Evolutionary conservation across 2,329 filamentous ascomycete species (phyloP), one percentile per base, ranked within the genome.

Genomic region (Aspergillus sp.): DNA sequence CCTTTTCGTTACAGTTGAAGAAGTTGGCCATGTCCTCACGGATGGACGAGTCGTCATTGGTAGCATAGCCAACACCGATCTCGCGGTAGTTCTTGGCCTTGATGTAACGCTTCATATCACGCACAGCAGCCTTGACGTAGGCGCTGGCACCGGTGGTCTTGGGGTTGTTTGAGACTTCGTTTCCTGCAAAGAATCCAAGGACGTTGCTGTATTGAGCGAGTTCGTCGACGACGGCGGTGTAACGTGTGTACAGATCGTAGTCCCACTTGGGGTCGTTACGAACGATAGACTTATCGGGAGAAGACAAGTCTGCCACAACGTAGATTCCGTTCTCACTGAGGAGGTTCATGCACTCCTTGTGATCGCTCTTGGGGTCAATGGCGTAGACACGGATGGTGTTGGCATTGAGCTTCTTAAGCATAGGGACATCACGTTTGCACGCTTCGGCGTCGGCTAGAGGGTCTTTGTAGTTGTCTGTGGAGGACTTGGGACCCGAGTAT

Each of bases 101-200:
- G 82, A 98, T 96, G 80, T 97, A 93, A 57, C 85, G 81, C 85
- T 98, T 98, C 79, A 85, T 91, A 76, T 98, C 95, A 70, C 93
- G 92, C 62, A 97, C 91, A 60, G 93, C 93, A 59, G 93, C 93
- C 85, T 98, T 98, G 78, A 98, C 93, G 74, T 89, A 98, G 66
- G 93, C 92, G 59, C 90, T 93, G 48, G 93, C 91, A 58, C 84
- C 80, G 32, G 93, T 97, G 82, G 96, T 96, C 83, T 88, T 90
- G 64, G 82, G 82, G 68, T 88, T 84, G 81, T 96, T 96, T 65
- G 91, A 89, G 61, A 98, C 93, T 79, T 98, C 95, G 78, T 99
- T 98, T 71, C 95, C 95, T 64, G 93, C 93, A 74, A 98, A 97
- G 87, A 97, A 98, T 66, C 93, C 95, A 62, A 99, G 85, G 47